Conservation (phyloP, 2,329 filamentous ascomycete species). For the Fusarium musae region DNA sequence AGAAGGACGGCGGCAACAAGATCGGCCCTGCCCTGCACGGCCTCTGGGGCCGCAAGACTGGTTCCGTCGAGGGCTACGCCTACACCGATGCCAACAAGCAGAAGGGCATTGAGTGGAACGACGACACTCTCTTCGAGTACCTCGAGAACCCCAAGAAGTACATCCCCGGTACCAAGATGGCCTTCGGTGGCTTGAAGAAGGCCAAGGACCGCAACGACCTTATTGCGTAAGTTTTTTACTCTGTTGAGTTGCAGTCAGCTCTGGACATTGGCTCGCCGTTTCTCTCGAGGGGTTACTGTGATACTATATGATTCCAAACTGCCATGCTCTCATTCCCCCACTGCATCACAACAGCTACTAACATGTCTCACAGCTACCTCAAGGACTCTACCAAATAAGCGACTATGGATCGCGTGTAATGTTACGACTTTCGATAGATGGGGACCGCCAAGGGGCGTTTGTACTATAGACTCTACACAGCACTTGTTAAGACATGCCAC, state of each 20-base stretch:
- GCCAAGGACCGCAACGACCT: conserved; percentile 98
- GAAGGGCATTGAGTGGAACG: conserved; percentile 90
- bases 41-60: conserved; percentile 96
- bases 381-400: conserved; percentile 76
- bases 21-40: conserved; percentile 97
- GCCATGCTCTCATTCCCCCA: background rate
- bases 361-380: conserved; percentile 65
- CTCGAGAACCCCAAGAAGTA: conserved; percentile 99
- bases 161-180: conserved; percentile 99
- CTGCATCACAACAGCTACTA: conserved; percentile 27
- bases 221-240: conserved; percentile 80
- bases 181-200: conserved; percentile 99
- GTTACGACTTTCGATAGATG: conserved; percentile 53
- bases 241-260: background rate
- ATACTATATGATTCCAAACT: background rate
- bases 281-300: background rate
- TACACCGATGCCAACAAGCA: conserved; percentile 99
- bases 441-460: conserved; percentile 48
- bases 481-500: conserved; percentile 45
- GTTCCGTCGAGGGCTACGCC: conserved; percentile 88
- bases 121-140: conserved; percentile 92
- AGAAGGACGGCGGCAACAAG: conserved; percentile 93
- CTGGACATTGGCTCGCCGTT: background rate
- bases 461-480: conserved; percentile 54
- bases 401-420: conserved; percentile 48